These are phyloP conservation scores for Vitis riparia DNA, from an alignment of 164 flowering plant genomes.

Conservation along the genomic window DNA sequence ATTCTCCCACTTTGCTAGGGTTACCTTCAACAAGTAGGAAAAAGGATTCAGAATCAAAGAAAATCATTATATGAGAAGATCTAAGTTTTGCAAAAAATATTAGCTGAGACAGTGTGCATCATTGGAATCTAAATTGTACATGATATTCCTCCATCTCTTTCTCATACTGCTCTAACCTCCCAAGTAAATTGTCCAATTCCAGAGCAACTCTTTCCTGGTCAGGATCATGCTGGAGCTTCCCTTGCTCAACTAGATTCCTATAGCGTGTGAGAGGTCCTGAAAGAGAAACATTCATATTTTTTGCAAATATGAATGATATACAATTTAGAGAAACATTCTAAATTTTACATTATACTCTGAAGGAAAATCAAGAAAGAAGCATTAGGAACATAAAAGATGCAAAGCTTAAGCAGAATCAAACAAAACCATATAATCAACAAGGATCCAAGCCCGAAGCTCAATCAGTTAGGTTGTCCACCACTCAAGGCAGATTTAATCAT, in stretches of 20 bases:
- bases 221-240: conserved; percentile 77
- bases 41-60: conserved; percentile 1
- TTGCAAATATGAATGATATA: not conserved
- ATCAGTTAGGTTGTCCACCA: no score
- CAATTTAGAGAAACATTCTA: no score
- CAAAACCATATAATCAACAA: no score
- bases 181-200: conserved; percentile 66
- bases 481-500: no score
- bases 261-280: conserved; percentile 68
- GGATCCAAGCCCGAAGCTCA: no score
- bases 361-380: no score
- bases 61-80: no score
- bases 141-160: conserved; percentile 88
- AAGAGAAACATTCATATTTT: not conserved
- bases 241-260: conserved; percentile 59
- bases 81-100: not conserved
- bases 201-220: conserved; percentile 80
- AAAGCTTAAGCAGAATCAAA: no score
- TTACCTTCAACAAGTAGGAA: conserved; percentile 34
- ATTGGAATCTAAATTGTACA: conserved; percentile 29
- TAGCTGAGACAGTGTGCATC: no score
- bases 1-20: conserved; percentile 70
- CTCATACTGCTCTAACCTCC: conserved; percentile 81
- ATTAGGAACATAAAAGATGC: no score
- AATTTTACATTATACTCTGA: no score